These are phyloP conservation scores for Silene vulgaris DNA, from an alignment of 179 eudicot genomes.

Conservation along the genomic window DNA sequence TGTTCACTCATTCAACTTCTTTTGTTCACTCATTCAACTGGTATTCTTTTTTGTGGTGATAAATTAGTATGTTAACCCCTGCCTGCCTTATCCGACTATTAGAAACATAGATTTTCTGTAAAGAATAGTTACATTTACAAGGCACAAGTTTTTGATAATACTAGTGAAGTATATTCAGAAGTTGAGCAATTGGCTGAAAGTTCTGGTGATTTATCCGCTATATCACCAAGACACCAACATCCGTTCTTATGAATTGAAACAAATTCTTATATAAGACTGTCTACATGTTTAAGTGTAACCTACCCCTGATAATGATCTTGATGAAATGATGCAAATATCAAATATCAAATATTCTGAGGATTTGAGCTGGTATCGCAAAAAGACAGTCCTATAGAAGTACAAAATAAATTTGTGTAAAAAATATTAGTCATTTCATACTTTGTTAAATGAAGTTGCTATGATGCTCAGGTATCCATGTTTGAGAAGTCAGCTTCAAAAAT, in stretches of 20 bases:
- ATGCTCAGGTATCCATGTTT: slow-evolving; percentile 54
- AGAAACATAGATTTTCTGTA: no score
- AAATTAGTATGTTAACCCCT: neutral
- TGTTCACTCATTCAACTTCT: slow-evolving; percentile 21
- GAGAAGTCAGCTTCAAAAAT: slow-evolving; percentile 71
- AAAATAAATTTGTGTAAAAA: neutral
- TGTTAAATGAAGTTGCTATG: neutral
- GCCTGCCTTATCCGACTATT: neutral
- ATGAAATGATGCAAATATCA: no score
- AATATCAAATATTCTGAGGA: no score
- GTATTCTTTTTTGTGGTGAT: neutral
- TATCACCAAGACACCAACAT: neutral
- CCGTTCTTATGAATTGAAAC: neutral
- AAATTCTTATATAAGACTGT: no score
- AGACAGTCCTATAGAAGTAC: no score
- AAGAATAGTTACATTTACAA: neutral
- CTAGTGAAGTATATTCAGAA: neutral
- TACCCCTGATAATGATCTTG: no score
- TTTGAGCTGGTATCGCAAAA: no score
- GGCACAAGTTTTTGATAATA: neutral
- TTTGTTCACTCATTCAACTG: slow-evolving; percentile 9
- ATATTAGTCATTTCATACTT: neutral
- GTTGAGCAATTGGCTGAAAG: neutral
- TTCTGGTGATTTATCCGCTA: neutral
- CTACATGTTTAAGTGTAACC: no score